A percentile compares a stretch with the other conserved stretches of the same genome.
These are phyloP conservation scores for Teratosphaeria pseudoeucalypti DNA, from an alignment of 2,329 filamentous ascomycete species.

Conservation along the genomic window DNA sequence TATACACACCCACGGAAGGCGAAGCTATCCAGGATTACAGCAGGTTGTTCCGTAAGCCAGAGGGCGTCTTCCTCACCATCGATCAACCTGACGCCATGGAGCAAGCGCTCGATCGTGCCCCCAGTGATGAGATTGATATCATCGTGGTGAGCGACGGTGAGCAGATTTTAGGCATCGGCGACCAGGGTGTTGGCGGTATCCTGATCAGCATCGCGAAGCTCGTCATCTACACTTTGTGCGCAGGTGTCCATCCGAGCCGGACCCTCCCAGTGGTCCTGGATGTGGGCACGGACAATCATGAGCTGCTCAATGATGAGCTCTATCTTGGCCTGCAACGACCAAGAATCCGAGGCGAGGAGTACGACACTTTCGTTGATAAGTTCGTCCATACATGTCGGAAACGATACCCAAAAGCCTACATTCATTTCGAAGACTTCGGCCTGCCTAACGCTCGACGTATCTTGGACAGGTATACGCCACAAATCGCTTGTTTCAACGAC, in stretches of 20 bases:
- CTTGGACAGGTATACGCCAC: slow-evolving; percentile 61
- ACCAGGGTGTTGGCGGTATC: slow-evolving; percentile 77
- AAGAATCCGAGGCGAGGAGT: slow-evolving; percentile 58
- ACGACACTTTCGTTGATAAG: slow-evolving; percentile 60
- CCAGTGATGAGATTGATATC: slow-evolving; percentile 67
- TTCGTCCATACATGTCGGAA: slow-evolving; percentile 61
- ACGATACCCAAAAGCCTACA: slow-evolving; percentile 67
- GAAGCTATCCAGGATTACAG: slow-evolving; percentile 83
- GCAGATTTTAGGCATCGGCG: slow-evolving; percentile 74
- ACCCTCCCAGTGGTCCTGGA: slow-evolving; percentile 75
- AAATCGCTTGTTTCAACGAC: slow-evolving; percentile 81
- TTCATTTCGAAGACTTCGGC: slow-evolving; percentile 84
- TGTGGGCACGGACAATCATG: slow-evolving; percentile 73
- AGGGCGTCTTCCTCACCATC: slow-evolving; percentile 74
- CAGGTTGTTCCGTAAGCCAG: slow-evolving; percentile 62
- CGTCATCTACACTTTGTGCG: slow-evolving; percentile 71
- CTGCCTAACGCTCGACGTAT: slow-evolving; percentile 64
- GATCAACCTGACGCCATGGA: slow-evolving; percentile 54
- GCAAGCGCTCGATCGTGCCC: slow-evolving; percentile 53
- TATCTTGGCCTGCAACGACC: slow-evolving; percentile 65
- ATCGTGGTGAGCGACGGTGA: slow-evolving; percentile 72
- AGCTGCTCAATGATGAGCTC: slow-evolving; percentile 62
- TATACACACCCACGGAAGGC: slow-evolving; percentile 84
- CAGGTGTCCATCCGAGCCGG: slow-evolving; percentile 71
- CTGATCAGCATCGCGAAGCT: slow-evolving; percentile 78